Evolutionary conservation across 2,329 filamentous ascomycete species (phyloP).

Genomic region (Talaromyces sp.): DNA sequence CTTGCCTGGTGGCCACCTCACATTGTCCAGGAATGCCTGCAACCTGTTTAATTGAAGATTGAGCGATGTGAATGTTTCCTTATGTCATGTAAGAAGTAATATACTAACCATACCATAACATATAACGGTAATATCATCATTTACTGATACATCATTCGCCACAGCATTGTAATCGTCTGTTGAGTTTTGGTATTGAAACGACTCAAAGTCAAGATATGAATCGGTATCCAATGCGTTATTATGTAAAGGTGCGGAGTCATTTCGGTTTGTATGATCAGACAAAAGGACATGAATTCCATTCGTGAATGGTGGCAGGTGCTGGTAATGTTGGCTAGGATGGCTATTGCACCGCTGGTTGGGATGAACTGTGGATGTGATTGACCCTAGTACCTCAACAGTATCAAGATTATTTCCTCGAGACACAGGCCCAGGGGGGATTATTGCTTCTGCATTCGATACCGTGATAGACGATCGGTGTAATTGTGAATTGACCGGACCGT

Average conservation of each 20-base stretch:
- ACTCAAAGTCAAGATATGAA: not conserved
- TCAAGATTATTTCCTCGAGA: not conserved
- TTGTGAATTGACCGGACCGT: not conserved
- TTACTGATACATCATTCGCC: not conserved
- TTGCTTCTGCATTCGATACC: not conserved
- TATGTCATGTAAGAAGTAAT: not conserved
- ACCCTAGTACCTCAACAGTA: too few relatives aligned
- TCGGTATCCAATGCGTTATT: not conserved
- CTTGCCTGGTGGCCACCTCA: not conserved
- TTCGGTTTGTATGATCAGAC: not conserved
- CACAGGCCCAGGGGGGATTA: not conserved
- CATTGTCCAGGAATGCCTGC: not conserved
- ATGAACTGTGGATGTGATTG: too few relatives aligned
- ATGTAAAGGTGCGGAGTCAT: not conserved
- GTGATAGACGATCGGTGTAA: not conserved
- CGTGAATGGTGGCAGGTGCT: not conserved
- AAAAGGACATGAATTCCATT: not conserved
- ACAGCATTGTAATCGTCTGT: not conserved
- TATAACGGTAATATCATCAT: not conserved
- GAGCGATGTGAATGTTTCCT: not conserved
- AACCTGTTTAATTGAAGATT: not conserved
- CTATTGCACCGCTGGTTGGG: not conserved
- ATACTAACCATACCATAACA: not conserved
- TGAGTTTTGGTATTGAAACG: not conserved
- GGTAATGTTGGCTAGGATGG: not conserved